phyloP scores from a whole-genome alignment of 208 protist genomes.

The Leishmania guyanensis region DNA sequence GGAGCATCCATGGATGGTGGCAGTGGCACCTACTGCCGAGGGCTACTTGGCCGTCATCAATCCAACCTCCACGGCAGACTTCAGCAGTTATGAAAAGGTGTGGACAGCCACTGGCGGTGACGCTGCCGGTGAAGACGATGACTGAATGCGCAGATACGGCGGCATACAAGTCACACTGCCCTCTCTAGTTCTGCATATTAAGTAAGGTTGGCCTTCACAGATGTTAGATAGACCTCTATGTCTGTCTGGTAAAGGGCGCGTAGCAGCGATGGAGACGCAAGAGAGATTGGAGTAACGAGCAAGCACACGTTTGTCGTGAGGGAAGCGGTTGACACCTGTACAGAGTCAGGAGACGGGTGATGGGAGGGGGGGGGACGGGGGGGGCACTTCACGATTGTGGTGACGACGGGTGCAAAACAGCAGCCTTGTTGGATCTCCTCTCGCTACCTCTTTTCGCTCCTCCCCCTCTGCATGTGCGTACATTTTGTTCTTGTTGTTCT shows the following conservation, averaged over 20 bases:
- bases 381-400: background rate
- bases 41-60: conserved; percentile 84
- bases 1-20: conserved; percentile 57
- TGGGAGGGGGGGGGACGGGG: background rate
- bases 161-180: background rate
- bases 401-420: background rate
- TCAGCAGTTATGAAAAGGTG: conserved; percentile 51
- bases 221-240: background rate
- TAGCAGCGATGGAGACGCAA: background rate
- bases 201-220: background rate
- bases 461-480: background rate
- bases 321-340: background rate
- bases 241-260: background rate
- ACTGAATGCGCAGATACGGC: conserved; percentile 1
- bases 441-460: background rate
- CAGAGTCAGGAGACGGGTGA: background rate
- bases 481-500: too few species aligned
- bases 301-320: background rate
- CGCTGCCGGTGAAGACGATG: conserved; percentile 48
- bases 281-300: background rate
- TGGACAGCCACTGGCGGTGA: conserved; percentile 77
- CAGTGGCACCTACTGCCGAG: conserved; percentile 54
- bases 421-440: background rate
- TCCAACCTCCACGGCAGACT: conserved; percentile 55
- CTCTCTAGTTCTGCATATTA: background rate